Conservation (phyloP, 2,329 filamentous ascomycete genomes). For the Pseudopithomyces chartarum region DNA sequence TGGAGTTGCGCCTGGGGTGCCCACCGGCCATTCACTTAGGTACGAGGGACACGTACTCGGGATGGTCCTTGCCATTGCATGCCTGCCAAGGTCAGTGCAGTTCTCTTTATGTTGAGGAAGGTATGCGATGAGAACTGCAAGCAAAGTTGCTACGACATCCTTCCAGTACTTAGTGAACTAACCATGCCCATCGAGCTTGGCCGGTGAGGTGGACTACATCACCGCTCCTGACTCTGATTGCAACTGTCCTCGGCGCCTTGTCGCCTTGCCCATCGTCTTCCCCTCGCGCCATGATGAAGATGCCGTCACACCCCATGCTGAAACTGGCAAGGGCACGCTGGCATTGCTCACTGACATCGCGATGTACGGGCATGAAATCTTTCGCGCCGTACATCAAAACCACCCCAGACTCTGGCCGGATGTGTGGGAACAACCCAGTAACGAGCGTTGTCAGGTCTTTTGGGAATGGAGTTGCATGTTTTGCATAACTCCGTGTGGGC, state of each 20-base stretch:
- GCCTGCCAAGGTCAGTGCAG: slow-evolving; percentile 50
- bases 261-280: slow-evolving; percentile 42
- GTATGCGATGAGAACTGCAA: too few relatives aligned
- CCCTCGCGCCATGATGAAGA: slow-evolving; percentile 75
- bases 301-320: slow-evolving; percentile 85
- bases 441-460: slow-evolving; percentile 73
- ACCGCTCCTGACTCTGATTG: slow-evolving; percentile 70
- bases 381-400: slow-evolving; percentile 91
- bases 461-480: slow-evolving; percentile 73
- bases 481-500: slow-evolving; percentile 84
- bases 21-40: slow-evolving; percentile 73
- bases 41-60: slow-evolving; percentile 77
- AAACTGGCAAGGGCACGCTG: slow-evolving; percentile 82
- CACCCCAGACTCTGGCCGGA: slow-evolving; percentile 85
- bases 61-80: slow-evolving; percentile 88
- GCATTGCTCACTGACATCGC: slow-evolving; percentile 89
- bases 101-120: too few relatives aligned
- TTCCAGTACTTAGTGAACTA: too few relatives aligned
- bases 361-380: slow-evolving; percentile 90
- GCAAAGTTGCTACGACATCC: too few relatives aligned
- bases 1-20: slow-evolving; percentile 37
- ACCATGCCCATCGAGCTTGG: slow-evolving; percentile 80
- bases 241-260: slow-evolving; percentile 36
- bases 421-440: slow-evolving; percentile 75
- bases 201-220: slow-evolving; percentile 90